Percentiles rank a stretch among this genome's conserved stretches.
These are phyloP conservation scores for Cryptococcus jaspeensis DNA, from an alignment of 1,284 basidiomycete species.

Conservation along the genomic window DNA sequence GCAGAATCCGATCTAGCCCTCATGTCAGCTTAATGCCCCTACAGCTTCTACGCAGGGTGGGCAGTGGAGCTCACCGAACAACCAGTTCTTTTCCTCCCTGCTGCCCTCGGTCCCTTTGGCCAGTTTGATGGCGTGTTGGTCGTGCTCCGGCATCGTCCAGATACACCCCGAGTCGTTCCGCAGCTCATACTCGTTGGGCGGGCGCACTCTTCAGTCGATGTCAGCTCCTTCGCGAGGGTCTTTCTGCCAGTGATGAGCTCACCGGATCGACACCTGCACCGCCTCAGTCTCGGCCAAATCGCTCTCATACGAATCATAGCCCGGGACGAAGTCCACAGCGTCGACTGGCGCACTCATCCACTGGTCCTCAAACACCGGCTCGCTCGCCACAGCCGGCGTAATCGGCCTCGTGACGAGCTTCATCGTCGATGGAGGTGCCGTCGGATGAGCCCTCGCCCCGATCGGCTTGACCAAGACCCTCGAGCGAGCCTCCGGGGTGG, in stretches of 20 bases:
- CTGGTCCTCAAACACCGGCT: conserved; percentile 17
- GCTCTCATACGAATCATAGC: conserved; percentile 16
- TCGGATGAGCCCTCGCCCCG: conserved; percentile 4
- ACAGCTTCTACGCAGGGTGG: neutral
- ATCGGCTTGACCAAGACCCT: conserved; percentile 31
- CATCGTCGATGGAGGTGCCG: conserved; percentile 7
- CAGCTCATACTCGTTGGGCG: conserved; percentile 56
- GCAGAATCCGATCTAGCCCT: conserved; percentile 40
- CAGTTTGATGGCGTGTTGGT: conserved; percentile 43
- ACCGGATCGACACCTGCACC: conserved; percentile 84
- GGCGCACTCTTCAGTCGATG: conserved; percentile 61
- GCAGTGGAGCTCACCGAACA: conserved; percentile 50
- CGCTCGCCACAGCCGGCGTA: conserved; percentile 3
- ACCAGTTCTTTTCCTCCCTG: conserved; percentile 47
- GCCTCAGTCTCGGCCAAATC: conserved; percentile 59
- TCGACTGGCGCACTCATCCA: conserved; percentile 16
- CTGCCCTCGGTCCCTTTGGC: conserved; percentile 34
- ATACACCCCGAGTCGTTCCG: conserved; percentile 27
- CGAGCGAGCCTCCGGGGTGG: conserved; percentile 44
- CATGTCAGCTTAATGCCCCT: conserved; percentile 23
- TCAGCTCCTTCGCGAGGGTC: neutral
- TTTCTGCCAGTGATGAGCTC: conserved; percentile 21
- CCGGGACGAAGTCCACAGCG: neutral
- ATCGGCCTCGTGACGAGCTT: conserved; percentile 9
- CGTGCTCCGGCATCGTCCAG: conserved; percentile 40